Conservation (phyloP, 441 rosid genomes). For the Bocquillonia castaneifolia region DNA sequence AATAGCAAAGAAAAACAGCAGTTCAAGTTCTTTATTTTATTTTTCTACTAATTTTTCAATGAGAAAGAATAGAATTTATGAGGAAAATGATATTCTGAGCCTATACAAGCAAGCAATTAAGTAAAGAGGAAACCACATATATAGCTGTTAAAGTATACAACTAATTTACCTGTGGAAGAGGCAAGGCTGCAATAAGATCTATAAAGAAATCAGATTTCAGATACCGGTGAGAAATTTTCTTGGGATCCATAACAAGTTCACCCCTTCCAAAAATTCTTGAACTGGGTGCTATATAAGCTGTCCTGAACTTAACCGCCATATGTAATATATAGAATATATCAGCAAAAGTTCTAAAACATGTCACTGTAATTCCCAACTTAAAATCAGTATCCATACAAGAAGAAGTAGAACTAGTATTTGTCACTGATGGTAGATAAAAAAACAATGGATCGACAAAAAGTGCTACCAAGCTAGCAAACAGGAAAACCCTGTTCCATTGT, state of each 20-base stretch:
- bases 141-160: no score
- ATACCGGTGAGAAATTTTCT: conserved; percentile 57
- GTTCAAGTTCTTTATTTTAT: background rate
- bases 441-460: conserved; percentile 79
- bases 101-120: background rate
- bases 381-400: conserved; percentile 63
- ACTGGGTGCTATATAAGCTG: conserved; percentile 72
- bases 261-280: conserved; percentile 86
- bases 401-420: conserved; percentile 33
- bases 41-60: background rate
- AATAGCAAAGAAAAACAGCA: background rate
- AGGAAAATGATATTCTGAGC: no score
- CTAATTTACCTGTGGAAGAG: conserved; percentile 78
- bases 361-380: conserved; percentile 64
- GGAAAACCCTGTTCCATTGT: conserved; percentile 79
- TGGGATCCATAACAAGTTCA: conserved; percentile 76
- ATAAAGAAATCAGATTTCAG: conserved; percentile 65
- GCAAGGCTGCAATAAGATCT: conserved; percentile 74
- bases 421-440: conserved; percentile 65
- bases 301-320: conserved; percentile 59
- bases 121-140: background rate
- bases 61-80: conserved; percentile 5
- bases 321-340: conserved; percentile 63
- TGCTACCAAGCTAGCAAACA: conserved; percentile 65
- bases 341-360: conserved; percentile 66